Evolutionary conservation across 371 early-diverging fungal species (phyloP), one percentile per base, ranked within the genome.

Genomic region (Lichtheimia ornata): DNA sequence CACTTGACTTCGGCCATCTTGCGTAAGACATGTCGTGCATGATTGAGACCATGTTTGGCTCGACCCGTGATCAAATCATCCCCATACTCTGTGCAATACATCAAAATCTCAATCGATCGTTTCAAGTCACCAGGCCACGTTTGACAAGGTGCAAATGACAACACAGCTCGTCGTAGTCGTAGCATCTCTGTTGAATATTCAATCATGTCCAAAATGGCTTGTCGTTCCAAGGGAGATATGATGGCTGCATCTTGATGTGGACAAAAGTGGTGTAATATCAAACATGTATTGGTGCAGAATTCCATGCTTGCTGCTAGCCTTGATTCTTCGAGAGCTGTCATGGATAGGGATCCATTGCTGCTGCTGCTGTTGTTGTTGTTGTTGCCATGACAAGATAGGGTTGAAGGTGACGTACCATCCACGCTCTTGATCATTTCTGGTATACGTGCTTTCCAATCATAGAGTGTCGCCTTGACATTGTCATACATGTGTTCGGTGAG

Each of bases 111-210:
- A 6, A 68, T 62, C 5, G 64, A 62, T 9, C 73, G 63, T 44
- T 59, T 59, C 41, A 64, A 50, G 30, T 68, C 66, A 4, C 69
- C 73, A 2, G 73, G 69, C 64, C 63, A 72, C 12, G 69, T 72
- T 41, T 68, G 68, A 50, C 73, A 69, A 1, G 53, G 56, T 40
- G 62, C 59, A 44, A 65, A 62, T 5, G 27, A 28, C 17, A 69
- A 18, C 24, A 65, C 66, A 30, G 64, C 41, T 17, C 59, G 61
- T 14, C 69, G 66, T 43, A 66, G 55, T 20, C 65, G 61, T 11
- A 72, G 59, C 44, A 68, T 41, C 49, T 72, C 62, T 9, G 62
- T 66, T 6, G 65, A 54, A 45, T 61, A 65, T 18, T 66, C 66
- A 5, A 67, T 59, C 54, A 67, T 64, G n/a, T 50, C 49, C 17